A percentile compares a stretch with the other conserved stretches of the same genome.
Evolutionary conservation across 1,284 basidiomycete species (phyloP).

Genomic region (Agroathelia rolfsii): DNA sequence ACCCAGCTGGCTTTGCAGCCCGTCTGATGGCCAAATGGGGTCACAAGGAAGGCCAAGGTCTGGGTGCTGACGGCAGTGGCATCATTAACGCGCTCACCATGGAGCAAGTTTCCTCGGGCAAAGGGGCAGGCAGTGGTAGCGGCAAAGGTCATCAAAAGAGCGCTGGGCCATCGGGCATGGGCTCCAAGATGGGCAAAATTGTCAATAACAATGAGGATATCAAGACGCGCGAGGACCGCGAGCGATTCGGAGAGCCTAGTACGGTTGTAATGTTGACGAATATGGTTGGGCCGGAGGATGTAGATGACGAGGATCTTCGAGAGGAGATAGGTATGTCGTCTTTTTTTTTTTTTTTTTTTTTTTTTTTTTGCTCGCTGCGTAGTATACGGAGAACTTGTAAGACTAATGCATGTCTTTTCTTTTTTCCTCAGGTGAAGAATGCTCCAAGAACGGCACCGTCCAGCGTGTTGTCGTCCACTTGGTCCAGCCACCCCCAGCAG

Average conservation of each 20-base stretch:
- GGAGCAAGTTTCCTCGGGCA: constrained; percentile 47
- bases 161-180: constrained; percentile 27
- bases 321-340: constrained; percentile 71
- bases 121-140: constrained; percentile 26
- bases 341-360: constrained; percentile 7
- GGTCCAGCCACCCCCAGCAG: constrained; percentile 50
- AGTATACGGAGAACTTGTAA: no score
- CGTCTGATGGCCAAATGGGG: constrained; percentile 90
- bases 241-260: constrained; percentile 79
- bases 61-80: constrained; percentile 75
- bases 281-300: constrained; percentile 74
- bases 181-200: constrained; percentile 72
- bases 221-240: constrained; percentile 60
- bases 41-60: constrained; percentile 85
- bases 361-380: constrained; percentile 4
- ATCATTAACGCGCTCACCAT: constrained; percentile 83
- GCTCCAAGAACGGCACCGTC: constrained; percentile 82
- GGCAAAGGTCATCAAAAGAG: constrained; percentile 20
- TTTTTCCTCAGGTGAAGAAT: constrained; percentile 62
- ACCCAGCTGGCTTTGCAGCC: constrained; percentile 65
- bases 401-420: constrained; percentile 6
- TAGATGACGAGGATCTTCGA: constrained; percentile 76
- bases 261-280: constrained; percentile 83
- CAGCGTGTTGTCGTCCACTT: constrained; percentile 81
- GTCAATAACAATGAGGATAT: constrained; percentile 80